Base-by-base conservation (phyloP, 345 rosid genomes). In the Excoecaria cochinchinensis region DNA sequence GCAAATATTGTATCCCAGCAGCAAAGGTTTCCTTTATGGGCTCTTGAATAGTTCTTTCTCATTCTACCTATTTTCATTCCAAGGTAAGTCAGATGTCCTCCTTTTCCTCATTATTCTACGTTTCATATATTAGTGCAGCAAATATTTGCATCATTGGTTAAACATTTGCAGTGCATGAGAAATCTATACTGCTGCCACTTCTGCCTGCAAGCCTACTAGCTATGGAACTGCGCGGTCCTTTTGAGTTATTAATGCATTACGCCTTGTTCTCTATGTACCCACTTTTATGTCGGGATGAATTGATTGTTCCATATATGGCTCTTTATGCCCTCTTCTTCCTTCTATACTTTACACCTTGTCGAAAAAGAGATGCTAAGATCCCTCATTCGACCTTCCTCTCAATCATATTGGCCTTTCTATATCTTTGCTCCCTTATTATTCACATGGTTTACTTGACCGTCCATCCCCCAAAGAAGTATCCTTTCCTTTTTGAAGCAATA, bases 261-360 rank as follows among this genome's bases (percentile, higher is more conserved):
- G 97, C 89, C 21, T 85, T 93, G 79, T 88, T 95, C 89, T 93
- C 98, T 6, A 90, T 91, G 97, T 89, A 91, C 80, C 99, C 98
- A 73, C 98, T 96, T 83, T 83, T 96, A 24, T 78, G 74, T 68
- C 91, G 91, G 16, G 99, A 96, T 86, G 85, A 87, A 74, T 88
- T 93, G 86, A 78, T 85, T 72, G 79, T 89, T 46, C 93, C 99
- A 19, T 93, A 89, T 69, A 40, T 84, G 51, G 85, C 87, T 53
- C 72, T 90, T 38, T 77, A 76, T 73, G 84, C 80, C 4, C 91
- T 90, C 75, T 87, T 81, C 70, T 57, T 84, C 78, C 77, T 90
- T 80, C 80, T 93, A 57, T 83, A 82, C 80, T 78, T 75, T 57
- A 74, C 92, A 67, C 91, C 86, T 17, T 25, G 74, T 69, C 58